phyloP scores from a whole-genome alignment of 1,284 basidiomycete species.

The Apiotrichum sp. region DNA sequence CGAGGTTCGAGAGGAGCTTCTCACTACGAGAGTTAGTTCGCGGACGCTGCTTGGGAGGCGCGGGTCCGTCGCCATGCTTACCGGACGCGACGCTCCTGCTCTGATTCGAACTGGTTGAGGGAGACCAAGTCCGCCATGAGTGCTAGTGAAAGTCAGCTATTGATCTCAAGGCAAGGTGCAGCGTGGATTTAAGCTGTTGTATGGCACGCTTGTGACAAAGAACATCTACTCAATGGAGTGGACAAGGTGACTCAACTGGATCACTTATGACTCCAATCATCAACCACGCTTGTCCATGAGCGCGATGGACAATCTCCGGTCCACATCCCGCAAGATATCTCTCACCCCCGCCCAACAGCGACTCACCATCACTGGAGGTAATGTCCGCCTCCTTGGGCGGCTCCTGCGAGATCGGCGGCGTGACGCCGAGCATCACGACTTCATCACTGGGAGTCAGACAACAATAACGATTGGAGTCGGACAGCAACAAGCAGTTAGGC shows the following conservation, averaged over 20 bases:
- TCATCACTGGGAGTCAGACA: conserved; percentile 8
- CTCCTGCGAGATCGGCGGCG: conserved; percentile 81
- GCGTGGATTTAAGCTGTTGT: too few species aligned
- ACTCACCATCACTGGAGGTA: conserved; percentile 70
- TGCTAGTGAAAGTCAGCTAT: conserved; percentile 19
- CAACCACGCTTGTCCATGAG: conserved; percentile 26
- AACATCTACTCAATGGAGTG: too few species aligned
- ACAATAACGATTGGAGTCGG: too few species aligned
- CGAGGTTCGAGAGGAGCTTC: conserved; percentile 82
- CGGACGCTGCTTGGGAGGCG: not conserved
- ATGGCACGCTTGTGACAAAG: too few species aligned
- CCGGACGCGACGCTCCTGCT: conserved; percentile 84
- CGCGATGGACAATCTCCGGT: too few species aligned
- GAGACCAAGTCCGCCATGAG: conserved; percentile 70
- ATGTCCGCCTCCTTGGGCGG: conserved; percentile 64
- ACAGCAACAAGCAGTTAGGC: not conserved
- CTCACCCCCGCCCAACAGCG: too few species aligned
- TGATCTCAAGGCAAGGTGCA: too few species aligned
- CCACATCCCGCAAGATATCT: too few species aligned
- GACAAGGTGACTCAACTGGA: too few species aligned
- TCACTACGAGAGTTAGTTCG: conserved; percentile 58
- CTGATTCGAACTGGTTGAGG: conserved; percentile 83
- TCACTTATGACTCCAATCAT: not conserved
- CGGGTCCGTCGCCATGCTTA: conserved; percentile 48
- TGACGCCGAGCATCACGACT: conserved; percentile 51